Base-by-base conservation (phyloP, 83 land plant species). In the Picea mariana region DNA sequence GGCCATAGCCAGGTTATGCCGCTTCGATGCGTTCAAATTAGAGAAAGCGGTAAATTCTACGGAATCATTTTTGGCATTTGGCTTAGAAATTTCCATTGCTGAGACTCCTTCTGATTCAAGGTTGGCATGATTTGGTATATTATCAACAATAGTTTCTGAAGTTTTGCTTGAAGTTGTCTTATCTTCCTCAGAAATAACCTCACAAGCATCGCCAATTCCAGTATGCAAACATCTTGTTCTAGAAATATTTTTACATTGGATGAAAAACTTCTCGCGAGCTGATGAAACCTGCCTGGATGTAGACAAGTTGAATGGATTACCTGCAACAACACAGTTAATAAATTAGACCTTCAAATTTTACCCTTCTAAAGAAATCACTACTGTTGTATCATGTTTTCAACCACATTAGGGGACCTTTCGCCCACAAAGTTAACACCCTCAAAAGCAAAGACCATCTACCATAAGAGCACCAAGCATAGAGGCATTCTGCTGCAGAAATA, bases 1-100 rank as follows among this genome's bases (percentile, higher is more conserved):
- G 23, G 93, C 81, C 93, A 95, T 93, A 58, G 93, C 98, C 26
- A 95, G 84, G 77, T 97, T 89, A 78, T 97, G 99, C 78, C 98
- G 85, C 64, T 87, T 58, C 7, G 91, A 88, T 23, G 81, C 52
- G 77, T 90, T 90, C 83, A 90, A 69, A 75, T 84, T 83, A 59
- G 91, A 92, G 11, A 66, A n/a, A 5, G 81, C 86, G 6, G 52
- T 66, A 78, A 69, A 81, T 20, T 77, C 86, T 61, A 89, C 80
- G 69, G 80, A 78, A 9, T 61, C 24, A 3, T 42, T 61, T 75
- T 75, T 42, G 5, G 13, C 59, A 75, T 9, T 75, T 47, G 59
- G 27, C 40, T 47, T 75, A 49, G 77, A 47, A 23, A 42, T 23
- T 23, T 75, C 59, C 59, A 47, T 21, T 0, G 44, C 26, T 75